These are phyloP conservation scores for Penicillium sclerotigenum DNA, from an alignment of 2,329 filamentous ascomycete species.

Conservation along the genomic window DNA sequence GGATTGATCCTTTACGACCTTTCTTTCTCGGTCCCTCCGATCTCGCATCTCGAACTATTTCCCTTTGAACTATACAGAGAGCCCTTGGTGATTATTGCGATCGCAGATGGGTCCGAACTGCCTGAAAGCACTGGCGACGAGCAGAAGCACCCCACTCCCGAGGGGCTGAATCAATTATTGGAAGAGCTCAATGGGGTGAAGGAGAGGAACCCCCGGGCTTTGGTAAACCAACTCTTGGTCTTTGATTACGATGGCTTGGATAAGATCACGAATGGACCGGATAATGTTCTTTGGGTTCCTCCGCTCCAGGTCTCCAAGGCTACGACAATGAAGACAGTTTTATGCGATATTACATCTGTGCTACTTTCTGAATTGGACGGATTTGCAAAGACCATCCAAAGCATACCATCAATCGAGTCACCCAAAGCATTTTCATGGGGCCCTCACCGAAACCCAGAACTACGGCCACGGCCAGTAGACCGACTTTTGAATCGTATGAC, in stretches of 20 bases:
- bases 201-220: slow-evolving; percentile 69
- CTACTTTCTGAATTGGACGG: slow-evolving; percentile 73
- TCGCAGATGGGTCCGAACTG: slow-evolving; percentile 77
- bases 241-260: slow-evolving; percentile 67
- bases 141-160: slow-evolving; percentile 37
- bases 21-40: slow-evolving; percentile 72
- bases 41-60: slow-evolving; percentile 72
- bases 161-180: slow-evolving; percentile 40
- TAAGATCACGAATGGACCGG: slow-evolving; percentile 54
- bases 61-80: slow-evolving; percentile 91
- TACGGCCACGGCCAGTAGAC: slow-evolving; percentile 49
- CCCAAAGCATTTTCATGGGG: slow-evolving; percentile 54
- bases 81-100: slow-evolving; percentile 75
- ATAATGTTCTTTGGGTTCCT: slow-evolving; percentile 70
- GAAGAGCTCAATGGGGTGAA: slow-evolving; percentile 69
- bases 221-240: slow-evolving; percentile 74
- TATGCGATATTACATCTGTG: slow-evolving; percentile 74
- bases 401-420: slow-evolving; percentile 71
- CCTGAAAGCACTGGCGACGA: slow-evolving; percentile 30
- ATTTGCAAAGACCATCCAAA: slow-evolving; percentile 69
- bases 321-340: slow-evolving; percentile 76
- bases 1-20: slow-evolving; percentile 88
- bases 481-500: slow-evolving; percentile 71
- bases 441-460: slow-evolving; percentile 51
- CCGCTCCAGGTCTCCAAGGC: slow-evolving; percentile 64